Percentiles rank a stretch among this genome's conserved stretches.
These are phyloP conservation scores for Fusarium fujikuroi DNA, from an alignment of 2,329 filamentous ascomycete species.

Conservation along the genomic window DNA sequence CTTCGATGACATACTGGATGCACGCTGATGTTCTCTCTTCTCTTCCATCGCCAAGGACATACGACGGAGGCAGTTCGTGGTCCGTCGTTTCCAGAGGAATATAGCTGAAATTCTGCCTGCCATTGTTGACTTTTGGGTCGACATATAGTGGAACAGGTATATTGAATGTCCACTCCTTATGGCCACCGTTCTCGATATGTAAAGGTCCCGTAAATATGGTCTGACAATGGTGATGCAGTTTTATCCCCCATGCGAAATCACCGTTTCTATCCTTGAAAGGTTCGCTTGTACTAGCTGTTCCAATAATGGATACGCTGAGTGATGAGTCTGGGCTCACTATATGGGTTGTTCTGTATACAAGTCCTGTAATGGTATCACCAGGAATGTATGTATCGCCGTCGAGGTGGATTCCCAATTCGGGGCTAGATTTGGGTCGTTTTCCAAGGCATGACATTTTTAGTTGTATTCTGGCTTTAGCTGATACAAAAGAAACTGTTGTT, in stretches of 20 bases:
- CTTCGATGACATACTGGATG: background rate
- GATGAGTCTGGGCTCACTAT: background rate
- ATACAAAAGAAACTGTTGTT: rapidly evolving
- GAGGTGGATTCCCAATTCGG: background rate
- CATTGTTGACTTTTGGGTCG: background rate
- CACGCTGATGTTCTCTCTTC: rapidly evolving
- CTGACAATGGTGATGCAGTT: background rate
- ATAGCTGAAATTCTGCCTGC: background rate
- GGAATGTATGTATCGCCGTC: background rate
- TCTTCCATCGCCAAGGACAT: background rate
- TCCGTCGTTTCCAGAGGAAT: background rate
- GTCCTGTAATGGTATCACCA: background rate
- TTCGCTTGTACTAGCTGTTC: background rate
- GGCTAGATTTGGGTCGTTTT: rapidly evolving
- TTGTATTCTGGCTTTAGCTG: background rate
- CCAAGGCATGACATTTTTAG: background rate
- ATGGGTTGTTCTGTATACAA: background rate
- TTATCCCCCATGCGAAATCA: background rate
- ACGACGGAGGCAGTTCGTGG: background rate
- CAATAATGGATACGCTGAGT: background rate
- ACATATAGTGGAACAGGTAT: background rate
- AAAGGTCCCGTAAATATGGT: background rate
- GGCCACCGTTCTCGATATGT: background rate
- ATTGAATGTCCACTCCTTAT: background rate
- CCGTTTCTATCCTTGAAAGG: background rate